phyloP scores from a whole-genome alignment of 129 eudicot genomes.

The Flaveria linearis region DNA sequence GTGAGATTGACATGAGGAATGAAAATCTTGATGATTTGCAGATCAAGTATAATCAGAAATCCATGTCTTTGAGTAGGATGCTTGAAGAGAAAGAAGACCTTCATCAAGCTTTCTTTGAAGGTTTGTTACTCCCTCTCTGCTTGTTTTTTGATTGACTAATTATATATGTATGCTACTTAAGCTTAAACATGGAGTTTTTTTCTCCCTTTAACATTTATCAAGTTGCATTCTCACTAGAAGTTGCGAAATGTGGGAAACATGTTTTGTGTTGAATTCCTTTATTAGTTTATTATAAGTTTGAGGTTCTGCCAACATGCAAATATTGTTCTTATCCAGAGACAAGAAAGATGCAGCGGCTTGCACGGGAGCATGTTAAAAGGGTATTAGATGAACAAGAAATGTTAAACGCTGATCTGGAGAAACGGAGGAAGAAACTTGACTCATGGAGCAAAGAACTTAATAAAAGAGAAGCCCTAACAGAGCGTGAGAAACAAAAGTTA shows the following conservation, averaged over 20 bases:
- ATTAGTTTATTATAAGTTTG: neutral
- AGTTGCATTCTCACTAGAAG: neutral
- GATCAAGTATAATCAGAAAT: constrained; percentile 56
- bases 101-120: constrained; percentile 71
- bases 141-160: neutral
- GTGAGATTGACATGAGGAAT: constrained; percentile 71
- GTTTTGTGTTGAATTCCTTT: neutral
- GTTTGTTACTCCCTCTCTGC: constrained; percentile 34
- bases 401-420: constrained; percentile 61
- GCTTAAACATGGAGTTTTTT: neutral
- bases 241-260: neutral
- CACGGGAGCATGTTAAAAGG: constrained; percentile 64
- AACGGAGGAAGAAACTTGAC: constrained; percentile 58
- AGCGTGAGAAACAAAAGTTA: constrained; percentile 72
- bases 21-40: constrained; percentile 67
- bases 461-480: constrained; percentile 77
- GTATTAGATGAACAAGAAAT: constrained; percentile 76
- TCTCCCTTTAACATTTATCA: neutral
- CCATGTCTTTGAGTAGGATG: constrained; percentile 63
- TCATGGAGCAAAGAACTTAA: constrained; percentile 70
- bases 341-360: constrained; percentile 67
- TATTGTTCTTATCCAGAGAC: constrained; percentile 52
- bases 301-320: neutral
- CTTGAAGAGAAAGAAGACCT: constrained; percentile 74
- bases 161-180: neutral